phyloP scores from a whole-genome alignment of 306 rosid genomes.

The Begonia peltatifolia region DNA sequence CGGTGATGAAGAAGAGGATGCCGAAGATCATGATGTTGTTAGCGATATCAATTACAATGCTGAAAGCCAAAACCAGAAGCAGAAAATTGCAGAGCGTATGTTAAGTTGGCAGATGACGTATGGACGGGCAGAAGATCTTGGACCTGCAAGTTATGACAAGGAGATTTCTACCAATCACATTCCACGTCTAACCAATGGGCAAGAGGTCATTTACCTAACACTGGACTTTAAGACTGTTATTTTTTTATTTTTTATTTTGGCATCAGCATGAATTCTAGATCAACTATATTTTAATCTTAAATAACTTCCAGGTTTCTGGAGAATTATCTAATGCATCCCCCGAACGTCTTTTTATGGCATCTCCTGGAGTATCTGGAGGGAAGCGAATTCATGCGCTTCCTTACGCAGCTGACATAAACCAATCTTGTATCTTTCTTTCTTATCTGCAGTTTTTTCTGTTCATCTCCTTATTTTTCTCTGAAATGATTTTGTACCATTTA shows the following conservation, averaged over 20 bases:
- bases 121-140: conserved; percentile 48
- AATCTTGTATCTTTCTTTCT: conserved; percentile 44
- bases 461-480: conserved; percentile 7
- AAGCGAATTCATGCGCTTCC: conserved; percentile 56
- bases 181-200: conserved; percentile 47
- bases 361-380: conserved; percentile 56
- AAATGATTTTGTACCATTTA: conserved; percentile 16
- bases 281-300: conserved; percentile 3
- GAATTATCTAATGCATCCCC: conserved; percentile 94
- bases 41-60: conserved; percentile 55
- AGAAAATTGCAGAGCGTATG: conserved; percentile 82
- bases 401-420: conserved; percentile 60
- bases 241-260: conserved; percentile 3
- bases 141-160: conserved; percentile 55
- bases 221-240: too few relatives aligned
- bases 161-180: conserved; percentile 69
- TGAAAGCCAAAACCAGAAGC: conserved; percentile 69
- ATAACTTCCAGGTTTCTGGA: conserved; percentile 63
- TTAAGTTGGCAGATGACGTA: conserved; percentile 76
- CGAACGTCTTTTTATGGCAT: conserved; percentile 74
- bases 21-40: conserved; percentile 38
- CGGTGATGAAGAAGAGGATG: conserved; percentile 66
- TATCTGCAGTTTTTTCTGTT: not conserved
- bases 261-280: not conserved
- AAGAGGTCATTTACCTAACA: conserved; percentile 46